Evolutionary conservation across 2,329 filamentous ascomycete species (phyloP).

Genomic region (Hortaea werneckii): DNA sequence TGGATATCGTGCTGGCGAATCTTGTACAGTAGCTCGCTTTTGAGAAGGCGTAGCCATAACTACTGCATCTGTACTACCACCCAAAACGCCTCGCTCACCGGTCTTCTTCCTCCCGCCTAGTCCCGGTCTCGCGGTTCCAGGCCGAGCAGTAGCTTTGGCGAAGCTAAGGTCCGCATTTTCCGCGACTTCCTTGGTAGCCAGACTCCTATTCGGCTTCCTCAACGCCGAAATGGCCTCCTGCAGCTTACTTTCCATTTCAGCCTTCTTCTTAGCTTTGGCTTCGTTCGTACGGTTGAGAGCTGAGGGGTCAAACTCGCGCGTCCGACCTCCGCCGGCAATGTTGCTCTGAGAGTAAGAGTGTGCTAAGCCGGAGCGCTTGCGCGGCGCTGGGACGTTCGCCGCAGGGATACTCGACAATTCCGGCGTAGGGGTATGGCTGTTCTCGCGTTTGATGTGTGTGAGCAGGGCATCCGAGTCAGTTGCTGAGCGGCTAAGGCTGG

Average conservation of each 20-base stretch:
- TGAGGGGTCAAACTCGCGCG: slow-evolving; percentile 46
- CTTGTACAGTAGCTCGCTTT: slow-evolving; percentile 13
- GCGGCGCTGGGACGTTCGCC: slow-evolving; percentile 8
- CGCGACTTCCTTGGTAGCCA: slow-evolving; percentile 56
- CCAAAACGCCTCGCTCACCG: slow-evolving; percentile 1
- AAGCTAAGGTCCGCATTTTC: slow-evolving; percentile 56
- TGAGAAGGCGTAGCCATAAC: slow-evolving; percentile 35
- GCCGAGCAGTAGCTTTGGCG: slow-evolving; percentile 15
- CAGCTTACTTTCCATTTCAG: slow-evolving; percentile 57
- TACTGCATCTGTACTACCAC: not conserved
- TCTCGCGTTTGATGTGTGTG: slow-evolving; percentile 57
- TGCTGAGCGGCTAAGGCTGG: slow-evolving; percentile 59
- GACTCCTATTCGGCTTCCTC: slow-evolving; percentile 64
- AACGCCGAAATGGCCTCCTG: slow-evolving; percentile 63
- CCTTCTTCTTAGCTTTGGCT: slow-evolving; percentile 54
- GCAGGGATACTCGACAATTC: slow-evolving; percentile 28
- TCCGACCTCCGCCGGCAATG: slow-evolving; percentile 18
- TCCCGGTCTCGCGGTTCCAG: slow-evolving; percentile 1
- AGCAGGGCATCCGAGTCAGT: slow-evolving; percentile 47
- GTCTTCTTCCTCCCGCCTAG: slow-evolving; percentile 10
- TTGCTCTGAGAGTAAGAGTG: slow-evolving; percentile 13
- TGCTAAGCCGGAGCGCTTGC: slow-evolving; percentile 30
- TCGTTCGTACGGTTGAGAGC: slow-evolving; percentile 45
- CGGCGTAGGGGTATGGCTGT: slow-evolving; percentile 50
- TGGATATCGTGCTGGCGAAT: not conserved